Base-by-base conservation (phyloP, 2,329 filamentous ascomycete genomes). In the Verticillium klebahnii region DNA sequence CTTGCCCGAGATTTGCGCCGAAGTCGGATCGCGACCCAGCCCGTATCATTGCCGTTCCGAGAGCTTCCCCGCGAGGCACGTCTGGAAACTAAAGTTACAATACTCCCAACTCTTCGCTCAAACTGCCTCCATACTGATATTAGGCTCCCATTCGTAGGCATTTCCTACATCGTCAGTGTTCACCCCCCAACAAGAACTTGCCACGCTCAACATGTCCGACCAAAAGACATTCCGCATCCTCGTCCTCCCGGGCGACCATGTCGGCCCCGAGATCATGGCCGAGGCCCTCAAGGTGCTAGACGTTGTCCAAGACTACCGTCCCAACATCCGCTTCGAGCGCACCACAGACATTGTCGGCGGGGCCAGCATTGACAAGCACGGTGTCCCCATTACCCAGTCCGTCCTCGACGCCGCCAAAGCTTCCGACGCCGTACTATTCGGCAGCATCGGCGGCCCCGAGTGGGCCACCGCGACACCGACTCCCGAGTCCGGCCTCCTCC, bases 271-370 rank as follows among this genome's bases (percentile, higher is more conserved):
- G 67, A 88, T 91, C 12, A 84, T 89, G 72, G 77, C 81, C 36
- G 78, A 82, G 67, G 79, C 79, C 11, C 71, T 80, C 57, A 78
- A 78, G 64, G 75, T 82, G 12, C 74, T 83, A 6, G 74, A 80
- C 34, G 72, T 78, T 4, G 67, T 82, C 36, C 70, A 75, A 54
- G 60, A 67, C 6, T 66, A 67, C 32, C 72, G 73, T 0, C 71
- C 74, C 0, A 61, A 67, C 12, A 58, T 76, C 37, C 63, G 60
- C 1, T 76, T 76, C 39, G 64, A 72, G 25, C 67, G 67, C 31
- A 69, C 85, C 60, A 89, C 87, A 67, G 84, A 88, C 68, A 90
- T 89, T 77, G 84, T 84, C 19, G 89, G 86, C 37, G 86, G 87
- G 58, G 83, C 80, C 0, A 79, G 77, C 56, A 76, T 82, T 61